Percentiles rank a stretch among this genome's conserved stretches.
phyloP scores from a whole-genome alignment of 2,329 filamentous ascomycete genomes.

The Diaporthe citri region DNA sequence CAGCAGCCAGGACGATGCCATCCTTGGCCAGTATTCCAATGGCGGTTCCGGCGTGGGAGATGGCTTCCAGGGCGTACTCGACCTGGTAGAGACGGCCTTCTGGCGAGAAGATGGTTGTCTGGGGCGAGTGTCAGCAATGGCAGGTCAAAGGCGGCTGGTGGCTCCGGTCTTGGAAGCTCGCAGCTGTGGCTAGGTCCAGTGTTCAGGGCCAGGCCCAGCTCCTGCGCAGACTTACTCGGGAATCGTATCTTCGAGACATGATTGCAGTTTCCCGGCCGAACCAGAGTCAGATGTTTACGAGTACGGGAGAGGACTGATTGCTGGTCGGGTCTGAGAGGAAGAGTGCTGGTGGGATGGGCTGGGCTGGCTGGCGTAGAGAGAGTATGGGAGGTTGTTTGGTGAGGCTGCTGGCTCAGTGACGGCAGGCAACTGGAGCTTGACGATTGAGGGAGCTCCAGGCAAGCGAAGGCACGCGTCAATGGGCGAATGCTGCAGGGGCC shows the following conservation, averaged over 20 bases:
- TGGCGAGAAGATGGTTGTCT: slow-evolving; percentile 99
- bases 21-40: slow-evolving; percentile 97
- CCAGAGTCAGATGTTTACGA: slow-evolving; percentile 21
- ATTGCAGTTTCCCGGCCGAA: slow-evolving; percentile 48
- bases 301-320: background rate
- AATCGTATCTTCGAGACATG: slow-evolving; percentile 99
- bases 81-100: slow-evolving; percentile 99
- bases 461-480: slow-evolving; percentile 50
- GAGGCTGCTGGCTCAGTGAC: slow-evolving; percentile 42
- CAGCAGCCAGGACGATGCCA: slow-evolving; percentile 96
- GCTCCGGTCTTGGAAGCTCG: background rate
- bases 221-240: slow-evolving; percentile 75
- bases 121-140: slow-evolving; percentile 40
- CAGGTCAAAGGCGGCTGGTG: background rate
- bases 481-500: slow-evolving; percentile 7
- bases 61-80: slow-evolving; percentile 98
- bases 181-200: slow-evolving; percentile 24
- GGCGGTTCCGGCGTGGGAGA: slow-evolving; percentile 97
- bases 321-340: slow-evolving; percentile 26
- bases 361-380: slow-evolving; percentile 6
- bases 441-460: slow-evolving; percentile 57
- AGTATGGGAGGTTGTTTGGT: slow-evolving; percentile 40
- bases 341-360: slow-evolving; percentile 17
- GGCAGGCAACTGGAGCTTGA: slow-evolving; percentile 41
- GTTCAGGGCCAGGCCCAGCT: slow-evolving; percentile 16